Base-by-base conservation (phyloP, 179 eudicot species). In the Amaranthus tricolor region DNA sequence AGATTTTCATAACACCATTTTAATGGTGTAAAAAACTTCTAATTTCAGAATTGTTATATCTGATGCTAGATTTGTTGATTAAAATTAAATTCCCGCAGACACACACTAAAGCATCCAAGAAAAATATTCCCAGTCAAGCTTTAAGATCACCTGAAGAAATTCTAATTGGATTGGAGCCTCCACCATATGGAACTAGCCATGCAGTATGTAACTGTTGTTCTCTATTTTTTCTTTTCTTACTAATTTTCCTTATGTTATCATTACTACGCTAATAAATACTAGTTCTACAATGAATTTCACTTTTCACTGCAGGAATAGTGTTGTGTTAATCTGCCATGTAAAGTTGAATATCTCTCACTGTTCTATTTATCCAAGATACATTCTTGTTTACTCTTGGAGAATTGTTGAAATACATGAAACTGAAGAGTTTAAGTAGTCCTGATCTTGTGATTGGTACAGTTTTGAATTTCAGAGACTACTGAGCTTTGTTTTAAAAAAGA, bases 171-270 rank as follows among this genome's bases (percentile, higher is more conserved):
- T 59, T 84, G 63, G 95, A 95, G 78, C 90, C 94, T 24, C 95
- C 86, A 82, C 86, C 92, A 55, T 95, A 72, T 82, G 97, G 93
- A 80, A 95, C 99, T 72, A 79, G 77, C 85, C 76, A 84, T 80
- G 97, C 87, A 78, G 99, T 95, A 84, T 82, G 96, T 74, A 69
- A 66, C 44, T 62, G 53, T 58, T 15, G n/a, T 47, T 43, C 53
- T 64, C 31, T n/a, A n/a, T 56, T 17, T 7, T 62, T 73, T 5
- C 49, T 43, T 31, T 45, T 43, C 40, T 31, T 31, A 31, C 40
- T 31, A 31, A 31, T 31, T 31, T 31, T 31, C 40, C 40, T 31
- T 31, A 31, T 31, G 40, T 31, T 31, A 4, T 40, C 19, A 69
- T 17, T 54, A 11, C 54, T 47, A 20, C 57, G 69, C 62, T 50